Evolutionary conservation across 129 eudicot species (phyloP).

Genomic region (Flaveria robusta): DNA sequence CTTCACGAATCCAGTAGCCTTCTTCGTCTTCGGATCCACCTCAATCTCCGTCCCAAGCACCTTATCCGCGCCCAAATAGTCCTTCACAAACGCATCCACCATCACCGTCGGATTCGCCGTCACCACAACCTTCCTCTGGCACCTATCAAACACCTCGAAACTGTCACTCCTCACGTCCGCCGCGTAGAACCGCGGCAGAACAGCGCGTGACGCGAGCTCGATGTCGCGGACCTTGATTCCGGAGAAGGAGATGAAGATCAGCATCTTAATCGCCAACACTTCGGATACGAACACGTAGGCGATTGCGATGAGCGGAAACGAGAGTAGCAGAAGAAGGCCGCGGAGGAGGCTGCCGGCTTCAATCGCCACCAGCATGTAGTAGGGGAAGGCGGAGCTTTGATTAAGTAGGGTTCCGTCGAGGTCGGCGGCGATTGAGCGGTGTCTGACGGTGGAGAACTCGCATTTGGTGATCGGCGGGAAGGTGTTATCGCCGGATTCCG

Average conservation of each 20-base stretch:
- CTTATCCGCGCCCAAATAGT: conserved; percentile 83
- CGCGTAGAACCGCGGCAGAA: conserved; percentile 77
- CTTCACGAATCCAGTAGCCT: conserved; percentile 90
- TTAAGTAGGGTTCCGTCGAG: conserved; percentile 90
- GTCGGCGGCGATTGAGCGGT: conserved; percentile 84
- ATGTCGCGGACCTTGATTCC: conserved; percentile 77
- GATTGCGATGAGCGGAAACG: conserved; percentile 71
- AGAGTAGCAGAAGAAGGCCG: conserved; percentile 66
- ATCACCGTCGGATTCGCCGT: conserved; percentile 93
- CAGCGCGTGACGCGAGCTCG: conserved; percentile 90
- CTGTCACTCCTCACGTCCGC: conserved; percentile 77
- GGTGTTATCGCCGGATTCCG: conserved; percentile 35
- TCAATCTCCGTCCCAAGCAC: conserved; percentile 93
- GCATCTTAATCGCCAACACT: conserved; percentile 68
- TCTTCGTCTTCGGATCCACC: conserved; percentile 73
- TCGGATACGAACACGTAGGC: conserved; percentile 85
- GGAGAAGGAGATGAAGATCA: conserved; percentile 72
- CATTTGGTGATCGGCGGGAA: conserved; percentile 67
- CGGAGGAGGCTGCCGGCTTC: conserved; percentile 96
- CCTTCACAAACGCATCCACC: conserved; percentile 94
- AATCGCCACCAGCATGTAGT: conserved; percentile 91
- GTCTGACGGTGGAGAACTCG: conserved; percentile 50
- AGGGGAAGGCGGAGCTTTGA: conserved; percentile 77
- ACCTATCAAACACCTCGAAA: conserved; percentile 64
- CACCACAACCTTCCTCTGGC: conserved; percentile 73